Conservation (phyloP, 345 rosid species). For the Arabis hirsuta region DNA sequence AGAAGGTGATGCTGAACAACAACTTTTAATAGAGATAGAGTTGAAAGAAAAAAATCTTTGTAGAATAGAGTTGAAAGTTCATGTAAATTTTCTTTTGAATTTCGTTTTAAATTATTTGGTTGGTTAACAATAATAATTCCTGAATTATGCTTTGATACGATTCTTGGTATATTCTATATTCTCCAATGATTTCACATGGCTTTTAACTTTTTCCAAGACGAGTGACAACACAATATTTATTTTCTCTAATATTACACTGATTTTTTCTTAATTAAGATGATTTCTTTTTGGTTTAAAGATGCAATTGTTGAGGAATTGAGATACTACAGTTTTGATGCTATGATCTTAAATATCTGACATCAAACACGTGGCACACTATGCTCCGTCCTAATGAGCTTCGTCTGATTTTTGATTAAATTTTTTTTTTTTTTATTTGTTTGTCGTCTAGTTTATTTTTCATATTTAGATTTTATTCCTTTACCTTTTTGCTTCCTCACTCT, state of each 20-base stretch:
- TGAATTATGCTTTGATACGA: neutral
- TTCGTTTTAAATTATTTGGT: neutral
- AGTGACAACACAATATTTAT: too few species aligned
- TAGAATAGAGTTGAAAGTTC: slow-evolving; percentile 2
- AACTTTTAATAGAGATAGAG: neutral
- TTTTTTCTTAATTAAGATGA: neutral
- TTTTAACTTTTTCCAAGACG: too few species aligned
- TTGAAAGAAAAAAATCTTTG: slow-evolving; percentile 2
- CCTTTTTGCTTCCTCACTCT: slow-evolving; percentile 19
- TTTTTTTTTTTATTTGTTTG: neutral
- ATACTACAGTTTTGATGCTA: slow-evolving; percentile 5
- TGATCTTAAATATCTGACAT: slow-evolving; percentile 32
- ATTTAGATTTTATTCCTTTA: slow-evolving; percentile 26
- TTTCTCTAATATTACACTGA: neutral
- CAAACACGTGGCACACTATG: slow-evolving; percentile 52
- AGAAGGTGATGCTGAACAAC: slow-evolving; percentile 48
- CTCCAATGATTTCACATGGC: slow-evolving; percentile 19
- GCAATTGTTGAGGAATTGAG: slow-evolving; percentile 24
- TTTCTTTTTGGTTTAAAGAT: neutral
- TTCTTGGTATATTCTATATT: slow-evolving; percentile 33
- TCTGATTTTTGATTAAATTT: too few species aligned
- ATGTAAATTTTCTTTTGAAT: slow-evolving; percentile 27
- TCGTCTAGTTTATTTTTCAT: neutral
- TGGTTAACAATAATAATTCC: neutral
- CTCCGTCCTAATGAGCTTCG: slow-evolving; percentile 39